A percentile compares a stretch with the other conserved stretches of the same genome.
Conservation (phyloP, 1,284 basidiomycete species). For the Cryptococcus floricola region DNA sequence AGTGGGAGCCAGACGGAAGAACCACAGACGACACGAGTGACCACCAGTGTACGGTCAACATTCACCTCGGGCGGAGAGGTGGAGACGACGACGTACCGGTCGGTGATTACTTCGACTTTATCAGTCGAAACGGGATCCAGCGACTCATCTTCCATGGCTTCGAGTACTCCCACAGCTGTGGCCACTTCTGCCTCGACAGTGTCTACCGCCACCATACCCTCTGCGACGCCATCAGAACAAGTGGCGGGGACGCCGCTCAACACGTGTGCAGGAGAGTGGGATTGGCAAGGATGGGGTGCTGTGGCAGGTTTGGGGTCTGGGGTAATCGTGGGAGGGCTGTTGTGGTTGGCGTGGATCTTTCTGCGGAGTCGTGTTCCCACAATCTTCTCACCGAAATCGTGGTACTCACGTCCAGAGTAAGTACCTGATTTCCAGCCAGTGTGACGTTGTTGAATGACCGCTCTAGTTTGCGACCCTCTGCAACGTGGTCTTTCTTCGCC, state of each 20-base stretch:
- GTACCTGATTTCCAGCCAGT: slow-evolving; percentile 1
- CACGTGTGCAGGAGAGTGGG: slow-evolving; percentile 37
- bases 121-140: neutral
- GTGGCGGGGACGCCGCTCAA: slow-evolving; percentile 7
- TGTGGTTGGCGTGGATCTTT: slow-evolving; percentile 33
- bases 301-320: slow-evolving; percentile 20
- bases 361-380: slow-evolving; percentile 18
- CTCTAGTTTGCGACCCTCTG: slow-evolving; percentile 60
- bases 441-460: neutral
- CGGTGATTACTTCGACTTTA: slow-evolving; percentile 3
- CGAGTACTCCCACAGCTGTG: neutral
- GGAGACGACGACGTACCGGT: neutral
- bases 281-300: slow-evolving; percentile 36
- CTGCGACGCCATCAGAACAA: neutral
- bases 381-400: slow-evolving; percentile 28
- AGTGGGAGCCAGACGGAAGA: neutral
- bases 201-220: slow-evolving; percentile 3
- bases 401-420: slow-evolving; percentile 31
- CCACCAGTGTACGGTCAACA: neutral
- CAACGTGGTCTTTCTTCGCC: slow-evolving; percentile 59
- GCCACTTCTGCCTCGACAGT: slow-evolving; percentile 3
- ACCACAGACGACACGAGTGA: neutral
- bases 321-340: slow-evolving; percentile 19
- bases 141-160: neutral
- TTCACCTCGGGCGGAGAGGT: slow-evolving; percentile 2